A percentile compares a stretch with the other conserved stretches of the same genome.
Evolutionary conservation across 1,284 basidiomycete species (phyloP).

Genomic region (Grifola frondosa): DNA sequence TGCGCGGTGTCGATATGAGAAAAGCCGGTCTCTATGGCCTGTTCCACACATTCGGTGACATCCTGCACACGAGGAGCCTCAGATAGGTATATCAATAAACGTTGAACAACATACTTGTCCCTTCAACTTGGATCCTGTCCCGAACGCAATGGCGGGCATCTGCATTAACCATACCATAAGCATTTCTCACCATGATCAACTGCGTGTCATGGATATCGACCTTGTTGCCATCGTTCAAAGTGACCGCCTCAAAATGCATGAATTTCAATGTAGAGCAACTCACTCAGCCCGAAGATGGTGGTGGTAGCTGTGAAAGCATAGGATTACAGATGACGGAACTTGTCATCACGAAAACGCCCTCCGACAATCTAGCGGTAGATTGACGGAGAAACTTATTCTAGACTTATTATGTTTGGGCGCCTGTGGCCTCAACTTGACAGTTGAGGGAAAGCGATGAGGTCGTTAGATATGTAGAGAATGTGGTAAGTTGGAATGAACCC

Average conservation of each 20-base stretch:
- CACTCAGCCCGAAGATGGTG: neutral
- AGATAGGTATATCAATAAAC: neutral
- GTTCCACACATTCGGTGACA: conserved; percentile 29
- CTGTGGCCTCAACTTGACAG: no score
- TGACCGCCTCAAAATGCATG: conserved; percentile 27
- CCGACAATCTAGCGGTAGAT: no score
- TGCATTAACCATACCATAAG: conserved; percentile 2
- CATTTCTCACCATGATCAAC: neutral
- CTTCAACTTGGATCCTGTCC: conserved; percentile 29
- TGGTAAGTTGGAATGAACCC: no score
- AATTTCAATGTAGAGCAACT: neutral
- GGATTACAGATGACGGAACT: no score
- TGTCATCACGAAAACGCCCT: no score
- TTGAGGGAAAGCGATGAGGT: no score
- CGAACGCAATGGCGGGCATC: conserved; percentile 28
- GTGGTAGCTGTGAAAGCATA: neutral
- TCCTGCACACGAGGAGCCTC: conserved; percentile 20
- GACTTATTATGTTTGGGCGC: no score
- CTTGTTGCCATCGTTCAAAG: conserved; percentile 26
- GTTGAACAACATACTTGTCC: conserved; percentile 19
- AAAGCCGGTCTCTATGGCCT: conserved; percentile 32
- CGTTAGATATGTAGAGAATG: no score
- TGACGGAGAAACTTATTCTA: no score
- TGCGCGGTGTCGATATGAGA: conserved; percentile 32
- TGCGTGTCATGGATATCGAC: conserved; percentile 6